Evolutionary conservation across 441 rosid genomes (phyloP).

Genomic region (Erodium texanum): DNA sequence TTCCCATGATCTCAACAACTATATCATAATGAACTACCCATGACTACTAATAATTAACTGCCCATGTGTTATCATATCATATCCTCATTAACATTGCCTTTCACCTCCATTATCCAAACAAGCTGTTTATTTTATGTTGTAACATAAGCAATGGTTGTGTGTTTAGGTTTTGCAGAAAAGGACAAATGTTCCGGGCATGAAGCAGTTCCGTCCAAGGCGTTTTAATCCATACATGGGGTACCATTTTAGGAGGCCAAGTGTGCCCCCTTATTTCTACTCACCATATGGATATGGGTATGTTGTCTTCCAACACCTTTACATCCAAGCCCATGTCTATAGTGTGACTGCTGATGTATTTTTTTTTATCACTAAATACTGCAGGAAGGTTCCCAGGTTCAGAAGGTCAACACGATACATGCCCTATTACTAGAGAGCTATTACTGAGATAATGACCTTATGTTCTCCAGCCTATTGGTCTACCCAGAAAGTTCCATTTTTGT

Average conservation of each 20-base stretch:
- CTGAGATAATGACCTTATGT: not conserved
- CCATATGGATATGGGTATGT: conserved; percentile 34
- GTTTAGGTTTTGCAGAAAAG: conserved; percentile 69
- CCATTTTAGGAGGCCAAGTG: conserved; percentile 64
- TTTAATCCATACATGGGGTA: conserved; percentile 60
- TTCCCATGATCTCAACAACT: too few relatives aligned
- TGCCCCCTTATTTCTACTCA: conserved; percentile 63
- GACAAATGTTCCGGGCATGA: conserved; percentile 89
- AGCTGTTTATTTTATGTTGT: not conserved
- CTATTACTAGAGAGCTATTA: conserved; percentile 28
- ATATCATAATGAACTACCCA: too few relatives aligned
- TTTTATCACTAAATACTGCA: conserved; percentile 28
- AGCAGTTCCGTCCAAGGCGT: conserved; percentile 71
- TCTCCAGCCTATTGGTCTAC: not conserved
- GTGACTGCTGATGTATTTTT: not conserved
- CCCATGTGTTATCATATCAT: too few relatives aligned
- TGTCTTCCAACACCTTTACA: conserved; percentile 26
- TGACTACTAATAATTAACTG: too few relatives aligned
- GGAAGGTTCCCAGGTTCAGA: conserved; percentile 71
- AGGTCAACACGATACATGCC: conserved; percentile 65
- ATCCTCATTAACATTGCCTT: too few relatives aligned
- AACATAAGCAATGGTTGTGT: not conserved
- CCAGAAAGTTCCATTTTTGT: not conserved
- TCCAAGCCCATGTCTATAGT: not conserved
- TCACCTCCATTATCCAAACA: too few relatives aligned